phyloP scores from a whole-genome alignment of 78 protist genomes.

The Dictyostelium brefeldianum region DNA sequence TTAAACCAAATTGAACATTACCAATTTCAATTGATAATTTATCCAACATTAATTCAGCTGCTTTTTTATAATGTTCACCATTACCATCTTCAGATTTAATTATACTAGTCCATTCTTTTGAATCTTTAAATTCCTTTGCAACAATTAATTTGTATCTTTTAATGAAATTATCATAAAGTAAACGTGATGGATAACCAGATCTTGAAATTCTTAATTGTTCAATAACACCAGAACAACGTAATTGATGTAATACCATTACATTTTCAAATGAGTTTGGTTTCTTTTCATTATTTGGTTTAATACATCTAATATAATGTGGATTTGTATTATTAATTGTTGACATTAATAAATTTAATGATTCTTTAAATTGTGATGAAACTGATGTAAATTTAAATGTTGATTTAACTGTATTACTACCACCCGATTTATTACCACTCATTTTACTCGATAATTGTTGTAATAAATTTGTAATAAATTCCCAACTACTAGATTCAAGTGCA shows the following conservation, averaged over 20 bases:
- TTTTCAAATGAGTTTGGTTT: constrained; percentile 51
- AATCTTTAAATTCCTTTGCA: constrained; percentile 19
- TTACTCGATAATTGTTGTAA: not conserved
- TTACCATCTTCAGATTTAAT: not conserved
- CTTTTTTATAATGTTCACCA: constrained; percentile 16
- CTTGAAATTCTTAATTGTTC: constrained; percentile 78
- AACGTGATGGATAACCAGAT: constrained; percentile 81
- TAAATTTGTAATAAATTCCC: constrained; percentile 24
- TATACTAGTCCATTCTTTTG: constrained; percentile 2
- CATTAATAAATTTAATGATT: constrained; percentile 83
- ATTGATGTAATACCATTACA: constrained; percentile 70
- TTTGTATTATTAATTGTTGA: constrained; percentile 78
- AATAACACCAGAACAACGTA: constrained; percentile 84
- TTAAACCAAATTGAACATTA: constrained; percentile 51
- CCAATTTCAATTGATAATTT: not conserved
- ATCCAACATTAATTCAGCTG: constrained; percentile 29
- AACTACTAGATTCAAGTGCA: constrained; percentile 23
- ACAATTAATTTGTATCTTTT: constrained; percentile 51
- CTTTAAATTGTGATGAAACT: constrained; percentile 71
- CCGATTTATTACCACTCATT: not conserved
- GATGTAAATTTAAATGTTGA: constrained; percentile 54
- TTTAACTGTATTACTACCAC: not conserved
- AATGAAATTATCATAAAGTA: constrained; percentile 47
- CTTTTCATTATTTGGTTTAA: constrained; percentile 93
- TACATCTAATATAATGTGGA: constrained; percentile 95